phyloP scores from a whole-genome alignment of 75 land plant genomes.

The Adiantum capillusveneris region DNA sequence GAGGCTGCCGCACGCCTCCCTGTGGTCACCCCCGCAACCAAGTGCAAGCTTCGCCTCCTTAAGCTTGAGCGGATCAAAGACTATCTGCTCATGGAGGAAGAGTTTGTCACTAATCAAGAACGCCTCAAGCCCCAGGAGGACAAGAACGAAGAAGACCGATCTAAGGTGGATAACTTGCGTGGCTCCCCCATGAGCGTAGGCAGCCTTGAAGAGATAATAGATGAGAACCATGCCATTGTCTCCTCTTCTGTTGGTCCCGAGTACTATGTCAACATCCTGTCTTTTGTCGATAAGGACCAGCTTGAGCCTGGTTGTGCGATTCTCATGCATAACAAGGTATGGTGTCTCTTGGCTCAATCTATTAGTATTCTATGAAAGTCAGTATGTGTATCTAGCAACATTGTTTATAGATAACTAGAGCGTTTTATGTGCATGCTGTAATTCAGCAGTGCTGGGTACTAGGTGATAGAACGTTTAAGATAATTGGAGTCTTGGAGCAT shows the following conservation, averaged over 20 bases:
- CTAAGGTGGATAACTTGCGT: constrained; percentile 79
- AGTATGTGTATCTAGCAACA: too few relatives aligned
- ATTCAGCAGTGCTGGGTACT: too few relatives aligned
- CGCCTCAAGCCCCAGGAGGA: constrained; percentile 85
- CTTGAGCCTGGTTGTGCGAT: constrained; percentile 88
- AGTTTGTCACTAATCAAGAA: constrained; percentile 82
- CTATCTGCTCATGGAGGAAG: constrained; percentile 83
- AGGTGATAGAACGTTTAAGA: too few relatives aligned
- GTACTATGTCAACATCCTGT: constrained; percentile 74
- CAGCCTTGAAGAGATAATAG: constrained; percentile 78
- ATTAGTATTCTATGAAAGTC: too few relatives aligned
- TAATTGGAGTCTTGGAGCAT: too few relatives aligned
- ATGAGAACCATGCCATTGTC: constrained; percentile 87
- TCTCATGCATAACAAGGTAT: constrained; percentile 88
- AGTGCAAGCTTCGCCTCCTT: constrained; percentile 79
- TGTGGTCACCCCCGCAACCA: constrained; percentile 63
- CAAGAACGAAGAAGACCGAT: constrained; percentile 80
- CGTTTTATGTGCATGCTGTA: too few relatives aligned
- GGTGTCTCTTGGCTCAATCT: neutral
- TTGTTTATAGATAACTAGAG: too few relatives aligned
- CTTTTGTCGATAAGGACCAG: constrained; percentile 91
- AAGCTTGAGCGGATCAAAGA: constrained; percentile 89
- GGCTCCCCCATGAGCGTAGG: constrained; percentile 94
- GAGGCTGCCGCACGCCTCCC: constrained; percentile 84
- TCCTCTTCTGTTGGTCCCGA: constrained; percentile 84